phyloP scores from a whole-genome alignment of 306 rosid species.

The Gillenia trifoliata region DNA sequence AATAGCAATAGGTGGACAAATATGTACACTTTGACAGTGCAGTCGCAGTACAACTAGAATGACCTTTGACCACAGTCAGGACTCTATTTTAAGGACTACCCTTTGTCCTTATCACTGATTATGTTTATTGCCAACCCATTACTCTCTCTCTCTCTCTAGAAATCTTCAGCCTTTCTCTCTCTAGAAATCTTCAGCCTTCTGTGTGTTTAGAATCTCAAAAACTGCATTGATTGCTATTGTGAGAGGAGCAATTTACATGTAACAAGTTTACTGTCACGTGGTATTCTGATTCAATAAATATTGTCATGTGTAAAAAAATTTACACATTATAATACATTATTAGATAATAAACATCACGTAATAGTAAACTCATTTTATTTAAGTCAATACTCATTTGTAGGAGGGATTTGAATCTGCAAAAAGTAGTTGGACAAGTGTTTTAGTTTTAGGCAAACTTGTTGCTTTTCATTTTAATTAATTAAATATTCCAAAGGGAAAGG shows the following conservation, averaged over 20 bases:
- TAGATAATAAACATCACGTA: too few species aligned
- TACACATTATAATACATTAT: too few species aligned
- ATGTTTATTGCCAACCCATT: slow-evolving; percentile 16
- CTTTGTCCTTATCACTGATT: slow-evolving; percentile 13
- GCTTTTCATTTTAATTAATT: not conserved
- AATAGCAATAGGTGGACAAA: too few species aligned
- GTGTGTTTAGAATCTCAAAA: slow-evolving; percentile 4
- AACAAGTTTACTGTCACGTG: too few species aligned
- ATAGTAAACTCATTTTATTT: too few species aligned
- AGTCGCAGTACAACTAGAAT: not conserved
- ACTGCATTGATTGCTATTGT: not conserved
- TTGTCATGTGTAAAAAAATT: too few species aligned
- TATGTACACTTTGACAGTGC: not conserved
- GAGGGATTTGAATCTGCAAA: not conserved
- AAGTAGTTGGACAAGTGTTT: not conserved
- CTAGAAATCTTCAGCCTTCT: not conserved
- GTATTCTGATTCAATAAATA: too few species aligned
- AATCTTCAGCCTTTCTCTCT: not conserved
- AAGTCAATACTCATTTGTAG: too few species aligned
- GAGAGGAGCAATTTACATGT: too few species aligned
- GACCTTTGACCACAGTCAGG: not conserved
- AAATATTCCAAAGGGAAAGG: not conserved
- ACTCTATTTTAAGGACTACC: not conserved
- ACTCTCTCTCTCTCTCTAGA: not conserved
- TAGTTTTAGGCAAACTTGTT: not conserved